Base-by-base conservation (phyloP, 2,329 filamentous ascomycete genomes). In the Alternaria ventricosa region DNA sequence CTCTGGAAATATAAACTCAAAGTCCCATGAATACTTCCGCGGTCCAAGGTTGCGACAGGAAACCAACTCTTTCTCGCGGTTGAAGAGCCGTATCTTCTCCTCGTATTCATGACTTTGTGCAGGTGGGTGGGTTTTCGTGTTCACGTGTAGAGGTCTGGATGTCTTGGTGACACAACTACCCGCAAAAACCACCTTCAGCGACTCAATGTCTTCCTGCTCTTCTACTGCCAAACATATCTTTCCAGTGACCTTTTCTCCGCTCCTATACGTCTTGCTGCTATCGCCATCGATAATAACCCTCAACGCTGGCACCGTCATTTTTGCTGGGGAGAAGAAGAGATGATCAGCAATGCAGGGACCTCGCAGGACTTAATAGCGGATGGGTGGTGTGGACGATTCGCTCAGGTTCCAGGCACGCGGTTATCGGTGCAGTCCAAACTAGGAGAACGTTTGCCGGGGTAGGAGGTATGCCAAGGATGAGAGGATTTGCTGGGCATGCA, bases 1-100 rank as follows among this genome's bases (percentile, higher is more conserved):
- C 5, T 72, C 67, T 20, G 78, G 78, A 50, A 80, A 78, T 13
- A 66, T 66, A 65, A 79, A 80, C n/a, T 76, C 73, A 60, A 80
- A 80, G 2, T 68, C 54, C 76, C 77, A 79, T 9, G 67, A 72
- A 25, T 77, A 71, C 44, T 79, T 78, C 27, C 72, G 73, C 13
- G 72, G 55, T n/a, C 44, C 57, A 11, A 77, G 61, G 15, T 57
- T 68, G 5, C 65, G 62, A n/a, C 55, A 59, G 6, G 69, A 57
- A 13, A 74, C 60, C 1, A 79, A 30, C 11, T 68, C 61, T 36
- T 72, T 70, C 55, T 77, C 75, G 41, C 69, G 63, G 23, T 68
- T 70, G 70, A 79, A 80, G 13, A 79, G 68, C 5, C 67, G 58
- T 30, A 76, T 70, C 27, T 67, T 68, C 58, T 78, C 76, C 50